Conservation (phyloP, 1,284 basidiomycete genomes). For the Mycosarcoma mackinlayi region DNA sequence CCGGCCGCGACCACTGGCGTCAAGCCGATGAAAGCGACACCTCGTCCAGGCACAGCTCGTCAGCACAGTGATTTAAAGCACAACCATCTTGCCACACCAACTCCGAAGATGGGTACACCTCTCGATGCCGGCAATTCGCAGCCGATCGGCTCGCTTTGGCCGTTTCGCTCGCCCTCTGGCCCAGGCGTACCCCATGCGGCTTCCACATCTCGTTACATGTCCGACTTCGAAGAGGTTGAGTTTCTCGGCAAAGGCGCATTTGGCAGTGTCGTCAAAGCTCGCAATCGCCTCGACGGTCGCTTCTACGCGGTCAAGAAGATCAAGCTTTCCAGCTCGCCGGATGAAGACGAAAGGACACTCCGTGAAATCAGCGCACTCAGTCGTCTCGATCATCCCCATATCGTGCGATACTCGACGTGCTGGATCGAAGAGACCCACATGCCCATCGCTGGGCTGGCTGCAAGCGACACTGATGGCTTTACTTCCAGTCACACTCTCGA, state of each 20-base stretch:
- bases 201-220: slow-evolving; percentile 60
- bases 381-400: slow-evolving; percentile 85
- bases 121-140: slow-evolving; percentile 17
- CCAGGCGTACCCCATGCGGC: slow-evolving; percentile 20
- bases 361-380: slow-evolving; percentile 91
- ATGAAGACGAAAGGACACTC: slow-evolving; percentile 86
- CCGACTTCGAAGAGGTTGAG: slow-evolving; percentile 67
- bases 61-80: slow-evolving; percentile 17
- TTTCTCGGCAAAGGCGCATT: slow-evolving; percentile 84
- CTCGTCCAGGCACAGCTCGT: slow-evolving; percentile 25
- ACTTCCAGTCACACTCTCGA: slow-evolving; percentile 37
- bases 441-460: slow-evolving; percentile 30
- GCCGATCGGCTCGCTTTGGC: slow-evolving; percentile 60
- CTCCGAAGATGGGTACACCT: slow-evolving; percentile 11
- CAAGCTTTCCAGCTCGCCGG: slow-evolving; percentile 77
- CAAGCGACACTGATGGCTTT: slow-evolving; percentile 41
- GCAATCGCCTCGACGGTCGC: slow-evolving; percentile 76
- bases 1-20: slow-evolving; percentile 6
- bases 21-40: slow-evolving; percentile 15
- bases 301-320: slow-evolving; percentile 84
- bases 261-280: slow-evolving; percentile 91
- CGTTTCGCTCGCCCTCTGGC: slow-evolving; percentile 44
- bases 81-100: slow-evolving; percentile 11
- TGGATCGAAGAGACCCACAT: slow-evolving; percentile 64
- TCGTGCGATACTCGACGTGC: slow-evolving; percentile 79